These are phyloP conservation scores for Boletus albobrunnescens DNA, from an alignment of 1,284 basidiomycete species.

Conservation along the genomic window DNA sequence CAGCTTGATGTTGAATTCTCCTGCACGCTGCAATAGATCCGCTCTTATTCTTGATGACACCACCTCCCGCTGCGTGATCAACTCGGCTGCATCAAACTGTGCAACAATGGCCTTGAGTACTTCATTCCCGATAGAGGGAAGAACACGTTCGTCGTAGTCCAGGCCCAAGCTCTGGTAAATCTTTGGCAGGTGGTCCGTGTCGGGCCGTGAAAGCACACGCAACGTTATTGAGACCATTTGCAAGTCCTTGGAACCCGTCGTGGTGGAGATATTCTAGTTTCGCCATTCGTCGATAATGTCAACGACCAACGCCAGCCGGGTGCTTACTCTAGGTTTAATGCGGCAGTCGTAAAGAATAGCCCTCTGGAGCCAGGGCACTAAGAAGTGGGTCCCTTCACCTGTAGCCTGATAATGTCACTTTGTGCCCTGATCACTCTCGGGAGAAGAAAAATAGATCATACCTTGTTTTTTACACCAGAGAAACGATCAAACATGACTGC, in stretches of 20 bases:
- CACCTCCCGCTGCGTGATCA: slow-evolving; percentile 87
- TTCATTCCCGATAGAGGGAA: slow-evolving; percentile 95
- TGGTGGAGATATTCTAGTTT: slow-evolving; percentile 91
- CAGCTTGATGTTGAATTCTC: slow-evolving; percentile 93
- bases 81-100: slow-evolving; percentile 97
- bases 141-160: slow-evolving; percentile 96
- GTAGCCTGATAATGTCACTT: slow-evolving; percentile 53
- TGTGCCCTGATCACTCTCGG: too few species aligned
- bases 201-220: slow-evolving; percentile 92
- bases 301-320: slow-evolving; percentile 1
- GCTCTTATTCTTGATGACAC: slow-evolving; percentile 92
- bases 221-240: slow-evolving; percentile 98
- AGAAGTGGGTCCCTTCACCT: slow-evolving; percentile 95
- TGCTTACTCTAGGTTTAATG: slow-evolving; percentile 86
- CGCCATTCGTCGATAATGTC: slow-evolving; percentile 4
- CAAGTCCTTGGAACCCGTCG: slow-evolving; percentile 93
- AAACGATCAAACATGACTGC: slow-evolving; percentile 99
- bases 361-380: slow-evolving; percentile 92
- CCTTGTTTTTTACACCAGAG: slow-evolving; percentile 82
- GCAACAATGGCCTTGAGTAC: slow-evolving; percentile 97
- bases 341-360: slow-evolving; percentile 98
- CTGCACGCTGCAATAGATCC: slow-evolving; percentile 89
- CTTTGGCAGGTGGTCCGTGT: slow-evolving; percentile 82
- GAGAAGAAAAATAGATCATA: slow-evolving; percentile 29
- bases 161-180: slow-evolving; percentile 94